Conservation (phyloP, 1,139 yeast species). For the Taphrina confusa region DNA sequence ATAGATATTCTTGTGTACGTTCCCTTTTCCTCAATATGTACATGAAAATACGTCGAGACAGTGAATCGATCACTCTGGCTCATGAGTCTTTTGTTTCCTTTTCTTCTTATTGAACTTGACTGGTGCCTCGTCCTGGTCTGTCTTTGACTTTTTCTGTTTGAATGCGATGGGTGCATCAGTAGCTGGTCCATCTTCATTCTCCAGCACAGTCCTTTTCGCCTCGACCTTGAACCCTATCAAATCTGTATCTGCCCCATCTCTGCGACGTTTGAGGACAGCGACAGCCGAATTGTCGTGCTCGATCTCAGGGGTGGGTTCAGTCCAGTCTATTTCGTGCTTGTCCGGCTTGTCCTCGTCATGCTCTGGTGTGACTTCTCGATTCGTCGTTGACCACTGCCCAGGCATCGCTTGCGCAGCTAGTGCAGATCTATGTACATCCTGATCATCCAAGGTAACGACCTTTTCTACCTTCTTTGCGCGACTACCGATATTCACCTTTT, state of each 20-base stretch:
- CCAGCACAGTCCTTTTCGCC: background rate
- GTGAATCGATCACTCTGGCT: no score
- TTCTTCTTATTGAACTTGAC: background rate
- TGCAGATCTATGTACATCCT: conserved; percentile 17
- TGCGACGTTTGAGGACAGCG: conserved; percentile 5
- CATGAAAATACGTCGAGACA: no score
- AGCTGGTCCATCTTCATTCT: conserved; percentile 8
- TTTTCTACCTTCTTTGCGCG: conserved; percentile 1
- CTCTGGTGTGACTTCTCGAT: background rate
- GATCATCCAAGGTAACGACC: conserved; percentile 12
- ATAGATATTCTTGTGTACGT: no score
- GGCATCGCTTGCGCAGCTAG: conserved; percentile 32
- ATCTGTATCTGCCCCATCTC: conserved; percentile 28
- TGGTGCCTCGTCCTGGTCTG: background rate
- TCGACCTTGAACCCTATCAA: conserved; percentile 21
- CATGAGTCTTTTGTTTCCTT: no score
- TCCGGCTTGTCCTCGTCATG: background rate
- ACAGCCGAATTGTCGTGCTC: background rate
- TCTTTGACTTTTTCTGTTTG: conserved; percentile 23
- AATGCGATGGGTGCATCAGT: conserved; percentile 7
- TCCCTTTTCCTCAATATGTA: no score
- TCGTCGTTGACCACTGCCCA: conserved; percentile 21
- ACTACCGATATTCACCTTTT: conserved; percentile 15
- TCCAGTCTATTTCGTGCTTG: background rate
- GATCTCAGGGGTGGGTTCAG: background rate